Conservation (phyloP, 140 eudicot genomes). For the Oenanthe javanica region DNA sequence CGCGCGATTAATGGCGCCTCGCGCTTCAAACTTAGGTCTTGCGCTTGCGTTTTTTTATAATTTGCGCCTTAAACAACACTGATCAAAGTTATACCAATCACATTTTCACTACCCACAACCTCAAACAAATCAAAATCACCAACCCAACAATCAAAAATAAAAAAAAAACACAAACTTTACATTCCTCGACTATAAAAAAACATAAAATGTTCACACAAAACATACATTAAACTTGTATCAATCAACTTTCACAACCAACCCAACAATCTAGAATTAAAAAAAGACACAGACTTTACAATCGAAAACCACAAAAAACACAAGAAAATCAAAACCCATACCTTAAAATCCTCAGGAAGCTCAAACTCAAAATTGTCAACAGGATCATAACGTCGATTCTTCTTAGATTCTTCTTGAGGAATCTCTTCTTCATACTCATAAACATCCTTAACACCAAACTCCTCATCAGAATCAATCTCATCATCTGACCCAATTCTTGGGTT, state of each 20-base stretch:
- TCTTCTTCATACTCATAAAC: conserved; percentile 73
- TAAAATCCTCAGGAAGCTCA: conserved; percentile 58
- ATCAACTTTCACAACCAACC: background rate
- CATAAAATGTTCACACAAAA: background rate
- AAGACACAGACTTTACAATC: background rate
- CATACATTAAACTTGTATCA: background rate
- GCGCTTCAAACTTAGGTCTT: too few species aligned
- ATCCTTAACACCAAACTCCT: conserved; percentile 23
- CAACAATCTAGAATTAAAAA: background rate
- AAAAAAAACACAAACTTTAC: background rate
- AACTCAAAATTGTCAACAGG: conserved; percentile 65
- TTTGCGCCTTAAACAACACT: too few species aligned
- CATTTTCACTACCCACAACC: background rate
- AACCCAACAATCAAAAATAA: too few species aligned
- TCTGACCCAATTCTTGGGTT: conserved; percentile 24
- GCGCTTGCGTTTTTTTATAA: too few species aligned
- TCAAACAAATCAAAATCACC: conserved; percentile 1
- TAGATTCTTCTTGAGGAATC: conserved; percentile 58
- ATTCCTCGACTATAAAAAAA: background rate
- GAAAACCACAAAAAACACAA: background rate
- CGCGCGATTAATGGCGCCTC: too few species aligned
- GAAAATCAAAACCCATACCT: conserved; percentile 29
- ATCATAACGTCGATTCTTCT: conserved; percentile 72
- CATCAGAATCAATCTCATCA: conserved; percentile 39
- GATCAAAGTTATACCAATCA: background rate